Base-by-base conservation (phyloP, 169 alveolate genomes). In the Eimeria maxima region DNA sequence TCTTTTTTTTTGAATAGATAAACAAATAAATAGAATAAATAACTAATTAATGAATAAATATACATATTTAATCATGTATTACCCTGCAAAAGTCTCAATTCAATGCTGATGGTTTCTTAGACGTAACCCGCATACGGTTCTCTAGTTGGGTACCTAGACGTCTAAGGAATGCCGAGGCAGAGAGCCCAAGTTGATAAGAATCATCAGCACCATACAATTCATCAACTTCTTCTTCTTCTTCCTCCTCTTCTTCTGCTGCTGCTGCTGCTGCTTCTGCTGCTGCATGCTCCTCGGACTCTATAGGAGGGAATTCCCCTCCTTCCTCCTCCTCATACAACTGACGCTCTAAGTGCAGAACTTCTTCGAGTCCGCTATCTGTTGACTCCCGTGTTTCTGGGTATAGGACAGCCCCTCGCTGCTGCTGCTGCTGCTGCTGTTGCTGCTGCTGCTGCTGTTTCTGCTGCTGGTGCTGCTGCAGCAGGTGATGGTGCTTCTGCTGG, bases 151-250 rank as follows among this genome's bases (percentile, higher is more conserved):
- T 76, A 13, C 87, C 60, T 16, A 76, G 57, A 29, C 87, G 50
- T 76, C 63, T 76, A 2, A 76, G 87, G 27, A 76, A 76, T 42
- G 87, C 16, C 3, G 87, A 38, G 14, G 87, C 57, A 27, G 87
- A 76, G 38, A 76, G 6, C 63, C 87, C 87, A 3, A 76, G 87
- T 44, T 76, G 87, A 27, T 29, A 6, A 1, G 63, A 5, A 18
- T 76, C 87, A 24, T 76, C 87, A 14, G 87, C 42, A 10, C n/a
- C n/a, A n/a, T n/a, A n/a, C n/a, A n/a, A n/a, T n/a, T n/a, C 87
- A 29, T 10, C 87, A 10, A 7, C 20, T 8, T 71, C 47, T 24
- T 8, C 81, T 27, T 4, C 47, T 76, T 44, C 87, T 20, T 5
- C 14, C n/a, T 10, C 63, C 24, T 57, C 67, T 8, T 16, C 2